Base-by-base conservation (phyloP, 2,329 filamentous ascomycete species). In the Teratosphaeria viscida region DNA sequence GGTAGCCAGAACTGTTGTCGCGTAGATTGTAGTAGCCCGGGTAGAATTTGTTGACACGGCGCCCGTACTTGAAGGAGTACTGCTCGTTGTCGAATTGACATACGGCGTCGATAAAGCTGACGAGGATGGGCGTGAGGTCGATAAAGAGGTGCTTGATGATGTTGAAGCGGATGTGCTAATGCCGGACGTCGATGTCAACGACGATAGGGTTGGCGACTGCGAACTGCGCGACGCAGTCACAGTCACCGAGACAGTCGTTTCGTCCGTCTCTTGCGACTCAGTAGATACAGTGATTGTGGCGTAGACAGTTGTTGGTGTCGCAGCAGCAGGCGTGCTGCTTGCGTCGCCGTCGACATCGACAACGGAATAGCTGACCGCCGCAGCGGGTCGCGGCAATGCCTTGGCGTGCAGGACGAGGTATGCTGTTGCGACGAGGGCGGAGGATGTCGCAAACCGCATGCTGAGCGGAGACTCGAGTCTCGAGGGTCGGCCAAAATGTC, bases 291-390 rank as follows among this genome's bases (percentile, higher is more conserved):
- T 62, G 12, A 69, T 59, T 2, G 67, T 68, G 49, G 63, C 61
- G 57, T 66, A 65, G n/a, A 68, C 55, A 5, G 65, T 67, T 11
- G 61, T 61, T 23, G 60, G 56, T 27, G 52, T 34, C 5, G 27
- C 16, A 6, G 26, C 49, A 16, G 59, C 23, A 14, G 29, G 32
- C 19, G 53, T n/a, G 27, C 26, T 57, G 29, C 23, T 52, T 11
- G 57, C 35, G 54, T 64, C 68, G 39, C 68, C 69, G 58, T 71
- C 68, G 49, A 70, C 69, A 59, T 71, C 63, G 55, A 71, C 69
- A 26, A 71, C 68, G 27, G 66, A 65, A 58, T 70, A 71, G 64
- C 59, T 53, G 60, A 61, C 5, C 27, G 53, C 5, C 27, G 53
- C 53, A 62, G 61, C 34, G 61, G 69, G 66, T 57, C 63, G 59